Conservation (phyloP, 164 flowering plant species). For the Taxillus chinensis region DNA sequence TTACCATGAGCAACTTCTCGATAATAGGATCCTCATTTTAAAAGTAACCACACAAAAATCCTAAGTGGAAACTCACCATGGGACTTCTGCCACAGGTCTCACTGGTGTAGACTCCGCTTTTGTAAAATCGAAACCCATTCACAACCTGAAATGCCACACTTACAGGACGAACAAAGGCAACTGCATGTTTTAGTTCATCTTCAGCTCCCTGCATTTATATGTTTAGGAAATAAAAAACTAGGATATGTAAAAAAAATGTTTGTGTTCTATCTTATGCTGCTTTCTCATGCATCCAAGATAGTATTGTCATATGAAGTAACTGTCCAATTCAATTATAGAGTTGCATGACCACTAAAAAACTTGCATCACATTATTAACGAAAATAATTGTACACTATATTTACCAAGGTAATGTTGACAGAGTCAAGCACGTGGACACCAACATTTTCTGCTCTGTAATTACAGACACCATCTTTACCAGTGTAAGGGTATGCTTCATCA, state of each 20-base stretch:
- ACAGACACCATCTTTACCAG: conserved; percentile 69
- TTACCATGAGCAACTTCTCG: too few relatives aligned
- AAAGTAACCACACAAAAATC: too few relatives aligned
- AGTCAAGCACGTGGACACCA: conserved; percentile 59
- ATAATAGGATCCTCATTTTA: too few relatives aligned
- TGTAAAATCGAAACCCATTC: conserved; percentile 54
- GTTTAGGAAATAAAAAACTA: not conserved
- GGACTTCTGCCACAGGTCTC: conserved; percentile 60
- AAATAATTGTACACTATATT: conserved; percentile 4
- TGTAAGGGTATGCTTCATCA: conserved; percentile 88
- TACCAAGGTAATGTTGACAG: conserved; percentile 88
- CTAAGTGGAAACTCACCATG: conserved; percentile 43
- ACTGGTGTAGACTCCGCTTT: conserved; percentile 81
- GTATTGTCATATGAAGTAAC: too few relatives aligned
- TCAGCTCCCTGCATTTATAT: conserved; percentile 69
- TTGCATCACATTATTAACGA: not conserved
- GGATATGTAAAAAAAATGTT: not conserved
- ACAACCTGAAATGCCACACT: conserved; percentile 90
- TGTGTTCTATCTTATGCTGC: too few relatives aligned
- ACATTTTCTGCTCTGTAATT: conserved; percentile 52
- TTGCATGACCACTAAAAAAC: too few relatives aligned
- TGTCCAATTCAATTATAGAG: too few relatives aligned
- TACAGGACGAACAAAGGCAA: conserved; percentile 75
- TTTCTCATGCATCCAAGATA: not conserved
- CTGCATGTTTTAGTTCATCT: conserved; percentile 92